Base-by-base conservation (phyloP, 1,139 yeast genomes). In the Candida sp. region DNA sequence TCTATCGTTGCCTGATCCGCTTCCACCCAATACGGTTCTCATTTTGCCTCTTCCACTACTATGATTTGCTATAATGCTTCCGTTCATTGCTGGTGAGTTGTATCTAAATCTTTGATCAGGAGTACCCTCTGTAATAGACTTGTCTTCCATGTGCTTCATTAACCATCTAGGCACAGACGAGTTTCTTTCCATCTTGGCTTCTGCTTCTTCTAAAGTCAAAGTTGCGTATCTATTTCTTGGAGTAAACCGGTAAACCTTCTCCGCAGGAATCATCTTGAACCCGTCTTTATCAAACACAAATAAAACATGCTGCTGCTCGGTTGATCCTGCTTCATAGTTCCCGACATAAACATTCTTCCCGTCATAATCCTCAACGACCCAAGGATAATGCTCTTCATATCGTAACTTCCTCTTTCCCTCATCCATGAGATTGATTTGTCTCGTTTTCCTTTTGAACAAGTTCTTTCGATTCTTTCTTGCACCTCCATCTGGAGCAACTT, bases 341-440 rank as follows among this genome's bases (percentile, higher is more conserved):
- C 99, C 98, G 25, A 93, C 98, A 88, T 90, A 94, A 0, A 96
- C 96, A 66, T 94, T 93, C 55, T 84, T 81, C 50, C 97, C 97
- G 60, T 91, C 97, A 67, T 90, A 93, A 70, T 96, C 99, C 71
- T 93, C 98, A 78, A 96, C 77, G 22, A 96, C 96, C 99, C 99
- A 94, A 0, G 99, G 99, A 61, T 90, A 93, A 65, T 88, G 91
- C 70, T 94, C 99, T 69, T 94, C 99, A 65, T 93, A 94, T 62
- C 98, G 79, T 57, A 94, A 73, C 63, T 84, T 88, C 55, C 96
- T 81, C 55, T 91, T 93, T 8, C 82, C 83, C 59, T 92, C 98
- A 62, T 90, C 90, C 66, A 90, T 84, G 22, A 88, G 81, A 61
- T 84, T 85, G 31, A 91, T 84, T 66, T 93, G 97, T 59, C 94